phyloP scores from a whole-genome alignment of 441 rosid genomes.

The Syzygium syzygioides region DNA sequence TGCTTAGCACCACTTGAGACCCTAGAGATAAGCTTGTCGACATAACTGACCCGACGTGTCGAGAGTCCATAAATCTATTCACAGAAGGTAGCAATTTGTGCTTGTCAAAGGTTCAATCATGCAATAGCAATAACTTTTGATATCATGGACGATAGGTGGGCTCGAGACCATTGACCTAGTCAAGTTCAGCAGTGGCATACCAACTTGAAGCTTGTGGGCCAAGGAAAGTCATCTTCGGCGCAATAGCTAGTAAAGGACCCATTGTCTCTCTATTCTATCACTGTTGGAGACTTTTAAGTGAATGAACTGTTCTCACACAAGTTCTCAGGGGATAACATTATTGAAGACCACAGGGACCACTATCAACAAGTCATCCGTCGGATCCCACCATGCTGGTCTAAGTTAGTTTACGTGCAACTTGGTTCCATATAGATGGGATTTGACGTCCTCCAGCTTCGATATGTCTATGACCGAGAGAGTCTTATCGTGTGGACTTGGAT shows the following conservation, averaged over 20 bases:
- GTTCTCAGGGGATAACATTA: neutral
- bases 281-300: neutral
- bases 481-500: no score
- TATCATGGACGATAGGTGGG: neutral
- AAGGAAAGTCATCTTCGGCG: neutral
- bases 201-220: no score
- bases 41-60: rapidly evolving
- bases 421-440: no score
- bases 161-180: neutral
- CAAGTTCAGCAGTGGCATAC: no score
- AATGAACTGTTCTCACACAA: neutral
- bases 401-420: no score
- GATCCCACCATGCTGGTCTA: no score
- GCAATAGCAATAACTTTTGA: neutral
- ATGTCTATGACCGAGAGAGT: no score
- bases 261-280: no score
- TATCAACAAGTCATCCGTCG: no score
- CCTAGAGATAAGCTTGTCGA: neutral
- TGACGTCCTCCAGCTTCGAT: no score
- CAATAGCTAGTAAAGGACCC: no score
- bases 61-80: neutral
- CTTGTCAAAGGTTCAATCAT: neutral
- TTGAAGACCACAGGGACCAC: neutral
- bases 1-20: neutral
- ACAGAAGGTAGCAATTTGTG: neutral